Conservation (phyloP, 306 rosid species). For the Cucurbita argyrosperma region DNA sequence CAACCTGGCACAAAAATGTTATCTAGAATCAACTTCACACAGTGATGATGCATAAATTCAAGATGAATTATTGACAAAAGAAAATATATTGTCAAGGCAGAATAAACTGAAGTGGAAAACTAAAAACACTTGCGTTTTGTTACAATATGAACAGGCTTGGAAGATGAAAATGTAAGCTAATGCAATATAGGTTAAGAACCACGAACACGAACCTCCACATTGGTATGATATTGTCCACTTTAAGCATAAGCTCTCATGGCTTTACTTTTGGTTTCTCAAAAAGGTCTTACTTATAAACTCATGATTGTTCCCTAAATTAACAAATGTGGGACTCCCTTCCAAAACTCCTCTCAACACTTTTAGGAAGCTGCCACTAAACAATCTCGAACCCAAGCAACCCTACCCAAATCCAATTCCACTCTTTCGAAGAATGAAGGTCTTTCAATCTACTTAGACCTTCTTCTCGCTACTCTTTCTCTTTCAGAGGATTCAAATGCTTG, state of each 20-base stretch:
- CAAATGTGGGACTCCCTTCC: no score
- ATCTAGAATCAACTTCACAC: background rate
- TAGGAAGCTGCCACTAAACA: no score
- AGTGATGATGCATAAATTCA: background rate
- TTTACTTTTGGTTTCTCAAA: no score
- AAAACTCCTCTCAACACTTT: no score
- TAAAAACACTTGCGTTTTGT: background rate
- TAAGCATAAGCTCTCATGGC: no score
- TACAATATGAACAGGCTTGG: background rate
- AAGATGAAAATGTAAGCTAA: background rate
- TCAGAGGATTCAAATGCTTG: background rate
- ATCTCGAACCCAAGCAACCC: no score
- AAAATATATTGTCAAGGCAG: background rate
- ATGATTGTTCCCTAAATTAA: no score
- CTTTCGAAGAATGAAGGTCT: no score
- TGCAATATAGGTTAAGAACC: background rate
- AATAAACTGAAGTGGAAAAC: background rate
- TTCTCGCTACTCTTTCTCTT: background rate
- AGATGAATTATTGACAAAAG: background rate
- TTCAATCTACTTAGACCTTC: background rate
- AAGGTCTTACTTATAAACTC: no score
- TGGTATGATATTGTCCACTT: no score
- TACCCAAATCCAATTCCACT: no score
- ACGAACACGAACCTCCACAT: no score
- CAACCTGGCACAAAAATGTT: constrained; percentile 44